Percentiles rank a stretch among this genome's conserved stretches.
Conservation (phyloP, 2,329 filamentous ascomycete genomes). For the Trichoderma cornu-damae region DNA sequence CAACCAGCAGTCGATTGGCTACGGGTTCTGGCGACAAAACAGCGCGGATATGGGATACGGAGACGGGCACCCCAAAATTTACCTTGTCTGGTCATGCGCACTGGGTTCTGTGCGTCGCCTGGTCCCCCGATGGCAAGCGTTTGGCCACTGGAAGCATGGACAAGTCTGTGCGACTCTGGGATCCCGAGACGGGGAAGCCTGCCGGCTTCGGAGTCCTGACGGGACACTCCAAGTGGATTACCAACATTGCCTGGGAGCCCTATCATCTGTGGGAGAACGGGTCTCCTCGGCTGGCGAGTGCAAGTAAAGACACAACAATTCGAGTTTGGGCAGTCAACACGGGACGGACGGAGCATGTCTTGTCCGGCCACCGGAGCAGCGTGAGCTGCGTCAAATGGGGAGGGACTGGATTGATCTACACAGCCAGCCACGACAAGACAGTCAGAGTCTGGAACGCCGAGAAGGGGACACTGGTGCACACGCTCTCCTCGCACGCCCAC, state of each 20-base stretch:
- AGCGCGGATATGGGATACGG: slow-evolving; percentile 88
- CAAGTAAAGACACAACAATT: slow-evolving; percentile 84
- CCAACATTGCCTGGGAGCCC: slow-evolving; percentile 85
- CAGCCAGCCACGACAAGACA: slow-evolving; percentile 83
- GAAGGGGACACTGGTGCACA: slow-evolving; percentile 74
- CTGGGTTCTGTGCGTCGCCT: slow-evolving; percentile 85
- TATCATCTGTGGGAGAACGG: slow-evolving; percentile 74
- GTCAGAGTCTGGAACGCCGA: slow-evolving; percentile 84
- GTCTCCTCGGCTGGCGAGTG: slow-evolving; percentile 75
- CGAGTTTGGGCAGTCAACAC: slow-evolving; percentile 80
- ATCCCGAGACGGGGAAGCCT: slow-evolving; percentile 72
- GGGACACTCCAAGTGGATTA: slow-evolving; percentile 87
- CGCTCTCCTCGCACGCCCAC: slow-evolving; percentile 76
- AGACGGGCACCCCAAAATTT: slow-evolving; percentile 82
- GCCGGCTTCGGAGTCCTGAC: slow-evolving; percentile 61
- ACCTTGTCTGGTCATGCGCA: slow-evolving; percentile 83
- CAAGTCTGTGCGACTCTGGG: slow-evolving; percentile 84
- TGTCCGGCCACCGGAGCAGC: slow-evolving; percentile 82
- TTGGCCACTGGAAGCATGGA: slow-evolving; percentile 93
- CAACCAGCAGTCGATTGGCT: slow-evolving; percentile 69
- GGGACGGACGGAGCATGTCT: slow-evolving; percentile 70
- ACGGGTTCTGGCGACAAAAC: slow-evolving; percentile 90
- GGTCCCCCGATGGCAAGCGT: slow-evolving; percentile 74
- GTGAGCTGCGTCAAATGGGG: slow-evolving; percentile 94
- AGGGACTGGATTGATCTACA: slow-evolving; percentile 79